Evolutionary conservation across 2,329 filamentous ascomycete species (phyloP), one percentile per base, ranked within the genome.

Genomic region (Penicillium sp.): DNA sequence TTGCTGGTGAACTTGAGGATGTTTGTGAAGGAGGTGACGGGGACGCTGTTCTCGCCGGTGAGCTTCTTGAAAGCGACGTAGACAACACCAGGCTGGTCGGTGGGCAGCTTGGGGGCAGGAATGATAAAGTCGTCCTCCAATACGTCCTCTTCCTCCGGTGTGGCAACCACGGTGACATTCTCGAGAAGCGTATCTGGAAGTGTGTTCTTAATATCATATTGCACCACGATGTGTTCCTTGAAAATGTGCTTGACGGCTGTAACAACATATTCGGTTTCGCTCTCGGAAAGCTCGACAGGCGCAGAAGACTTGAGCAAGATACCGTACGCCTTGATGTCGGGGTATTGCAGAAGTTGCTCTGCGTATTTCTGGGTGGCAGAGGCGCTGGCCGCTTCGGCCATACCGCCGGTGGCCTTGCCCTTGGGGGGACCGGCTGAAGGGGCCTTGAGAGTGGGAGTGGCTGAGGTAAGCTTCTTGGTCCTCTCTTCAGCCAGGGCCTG

Each of bases 131-230:
- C 90, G 72, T 97, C 93, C 68, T 87, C 85, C 41, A 89, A 73
- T 37, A 79, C 73, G 6, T 94, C 93, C 54, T 94, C 89, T 38
- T 95, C 89, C 1, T 87, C 80, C 5, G 93, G 91, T 0, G 89
- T 88, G 31, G 89, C 89, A 19, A 93, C 84, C 40, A 96, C 86
- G 0, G 90, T 91, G 17, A 96, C 91, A 62, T 96, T 91, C 73
- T 96, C 91, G 35, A 97, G 82, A 29, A 99, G 86, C 17, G 92
- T 96, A 60, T 93, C 91, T 13, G 91, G 89, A 12, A 99, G 83
- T 2, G 94, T 99, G 81, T 99, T 99, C 83, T 96, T 97, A 75
- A 99, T 87, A 73, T 97, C 91, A 76, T 94, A 99, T 73, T 99
- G 94, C 54, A 99, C 80, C 35, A 99, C 93, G 71, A 99, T 82